Evolutionary conservation across 2,329 filamentous ascomycete genomes (phyloP).

Genomic region (Cephalotrichum gorgonifer): DNA sequence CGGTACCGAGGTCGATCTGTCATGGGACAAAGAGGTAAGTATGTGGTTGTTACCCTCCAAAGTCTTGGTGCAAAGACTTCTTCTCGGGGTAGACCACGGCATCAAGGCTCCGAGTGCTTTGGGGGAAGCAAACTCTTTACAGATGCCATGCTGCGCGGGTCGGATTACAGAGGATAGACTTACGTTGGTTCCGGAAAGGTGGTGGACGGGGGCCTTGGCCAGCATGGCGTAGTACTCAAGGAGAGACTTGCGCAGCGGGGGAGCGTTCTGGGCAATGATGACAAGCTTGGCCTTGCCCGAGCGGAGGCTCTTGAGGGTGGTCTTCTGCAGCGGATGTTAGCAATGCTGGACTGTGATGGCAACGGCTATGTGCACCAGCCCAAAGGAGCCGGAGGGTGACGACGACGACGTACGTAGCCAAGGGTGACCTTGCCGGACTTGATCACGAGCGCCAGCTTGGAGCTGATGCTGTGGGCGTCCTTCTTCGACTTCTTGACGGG

Average conservation of each 20-base stretch:
- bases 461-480: constrained; percentile 64
- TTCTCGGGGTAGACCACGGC: constrained; percentile 66
- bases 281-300: constrained; percentile 98
- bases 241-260: constrained; percentile 95
- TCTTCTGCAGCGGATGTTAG: constrained; percentile 19
- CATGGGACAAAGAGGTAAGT: constrained; percentile 41
- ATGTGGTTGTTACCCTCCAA: constrained; percentile 64
- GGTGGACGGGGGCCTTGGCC: constrained; percentile 90
- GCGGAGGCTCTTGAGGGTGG: constrained; percentile 71
- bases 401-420: constrained; percentile 45
- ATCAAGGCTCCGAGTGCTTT: not conserved
- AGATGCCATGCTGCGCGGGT: not conserved
- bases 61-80: constrained; percentile 64
- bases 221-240: constrained; percentile 93
- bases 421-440: constrained; percentile 71
- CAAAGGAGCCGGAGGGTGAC: not conserved
- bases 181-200: constrained; percentile 99
- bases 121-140: not conserved
- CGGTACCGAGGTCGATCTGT: constrained; percentile 96
- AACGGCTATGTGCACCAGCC: not conserved
- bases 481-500: constrained; percentile 74
- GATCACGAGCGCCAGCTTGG: constrained; percentile 52
- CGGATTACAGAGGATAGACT: constrained; percentile 35
- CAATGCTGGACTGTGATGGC: not conserved
- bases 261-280: constrained; percentile 88